These are phyloP conservation scores for Westerdykella sp. DNA, from an alignment of 2,329 filamentous ascomycete species.

Conservation along the genomic window DNA sequence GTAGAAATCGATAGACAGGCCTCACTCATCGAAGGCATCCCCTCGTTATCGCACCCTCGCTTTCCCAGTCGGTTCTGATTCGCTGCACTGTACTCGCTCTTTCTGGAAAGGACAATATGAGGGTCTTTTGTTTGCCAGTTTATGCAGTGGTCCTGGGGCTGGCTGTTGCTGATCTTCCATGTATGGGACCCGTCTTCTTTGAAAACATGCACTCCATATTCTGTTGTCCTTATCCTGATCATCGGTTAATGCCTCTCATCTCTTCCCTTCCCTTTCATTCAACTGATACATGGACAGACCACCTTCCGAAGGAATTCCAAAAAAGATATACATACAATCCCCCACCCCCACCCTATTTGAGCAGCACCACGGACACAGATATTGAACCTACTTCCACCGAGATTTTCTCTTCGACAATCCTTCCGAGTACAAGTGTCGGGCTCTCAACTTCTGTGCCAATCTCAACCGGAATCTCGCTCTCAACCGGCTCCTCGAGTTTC, in stretches of 20 bases:
- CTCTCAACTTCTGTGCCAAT: too few species aligned
- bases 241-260: too few species aligned
- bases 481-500: neutral
- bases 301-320: neutral
- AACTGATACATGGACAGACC: neutral
- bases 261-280: neutral
- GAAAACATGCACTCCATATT: too few species aligned
- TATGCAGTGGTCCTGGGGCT: neutral
- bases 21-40: neutral
- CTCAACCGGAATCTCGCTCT: neutral
- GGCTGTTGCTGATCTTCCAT: neutral
- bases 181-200: neutral
- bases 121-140: neutral
- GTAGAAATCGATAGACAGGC: neutral
- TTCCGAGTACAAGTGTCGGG: too few species aligned
- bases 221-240: too few species aligned
- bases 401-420: too few species aligned
- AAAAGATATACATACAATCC: neutral
- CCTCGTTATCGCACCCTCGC: neutral
- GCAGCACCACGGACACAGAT: neutral
- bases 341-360: neutral
- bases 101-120: neutral
- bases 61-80: neutral
- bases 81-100: neutral
- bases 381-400: neutral